Percentiles rank a stretch among this genome's conserved stretches.
phyloP scores from a whole-genome alignment of 768 basidiomycete species.

The Saitozyma sp. region DNA sequence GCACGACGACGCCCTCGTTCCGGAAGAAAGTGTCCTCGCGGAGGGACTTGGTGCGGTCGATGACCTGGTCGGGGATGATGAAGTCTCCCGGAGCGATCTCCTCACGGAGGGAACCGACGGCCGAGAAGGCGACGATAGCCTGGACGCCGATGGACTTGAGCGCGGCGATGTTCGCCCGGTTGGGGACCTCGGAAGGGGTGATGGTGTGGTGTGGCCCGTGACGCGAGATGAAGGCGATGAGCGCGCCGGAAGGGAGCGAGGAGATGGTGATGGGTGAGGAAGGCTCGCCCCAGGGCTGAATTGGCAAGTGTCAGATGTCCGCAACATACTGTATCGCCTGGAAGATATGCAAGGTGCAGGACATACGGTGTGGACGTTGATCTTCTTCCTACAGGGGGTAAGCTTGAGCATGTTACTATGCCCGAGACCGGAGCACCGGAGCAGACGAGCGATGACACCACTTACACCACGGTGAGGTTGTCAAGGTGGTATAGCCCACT shows the following conservation, averaged over 20 bases:
- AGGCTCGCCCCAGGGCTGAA: slow-evolving; percentile 88
- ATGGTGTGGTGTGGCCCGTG: slow-evolving; percentile 82
- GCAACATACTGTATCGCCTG: not conserved
- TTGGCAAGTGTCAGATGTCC: too few relatives aligned
- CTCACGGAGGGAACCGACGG: slow-evolving; percentile 91
- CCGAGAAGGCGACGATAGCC: slow-evolving; percentile 88
- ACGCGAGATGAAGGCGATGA: slow-evolving; percentile 85
- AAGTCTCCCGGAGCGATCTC: slow-evolving; percentile 90
- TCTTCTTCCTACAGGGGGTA: slow-evolving; percentile 60
- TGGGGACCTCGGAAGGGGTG: slow-evolving; percentile 75
- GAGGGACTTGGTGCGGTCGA: slow-evolving; percentile 92
- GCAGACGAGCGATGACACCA: too few relatives aligned
- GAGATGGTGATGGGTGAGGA: slow-evolving; percentile 91
- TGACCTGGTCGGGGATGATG: slow-evolving; percentile 83
- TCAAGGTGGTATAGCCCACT: slow-evolving; percentile 91
- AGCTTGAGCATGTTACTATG: not conserved
- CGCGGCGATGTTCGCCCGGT: slow-evolving; percentile 91
- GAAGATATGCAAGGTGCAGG: not conserved
- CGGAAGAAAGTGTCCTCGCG: slow-evolving; percentile 88
- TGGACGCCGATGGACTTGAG: slow-evolving; percentile 87
- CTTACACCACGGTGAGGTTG: slow-evolving; percentile 83
- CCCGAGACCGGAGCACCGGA: too few relatives aligned
- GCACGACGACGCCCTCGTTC: slow-evolving; percentile 76
- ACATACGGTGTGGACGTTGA: slow-evolving; percentile 75
- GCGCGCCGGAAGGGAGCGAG: slow-evolving; percentile 71